phyloP scores from a whole-genome alignment of 495 filamentous ascomycete species.

The Xylaria telfairii region DNA sequence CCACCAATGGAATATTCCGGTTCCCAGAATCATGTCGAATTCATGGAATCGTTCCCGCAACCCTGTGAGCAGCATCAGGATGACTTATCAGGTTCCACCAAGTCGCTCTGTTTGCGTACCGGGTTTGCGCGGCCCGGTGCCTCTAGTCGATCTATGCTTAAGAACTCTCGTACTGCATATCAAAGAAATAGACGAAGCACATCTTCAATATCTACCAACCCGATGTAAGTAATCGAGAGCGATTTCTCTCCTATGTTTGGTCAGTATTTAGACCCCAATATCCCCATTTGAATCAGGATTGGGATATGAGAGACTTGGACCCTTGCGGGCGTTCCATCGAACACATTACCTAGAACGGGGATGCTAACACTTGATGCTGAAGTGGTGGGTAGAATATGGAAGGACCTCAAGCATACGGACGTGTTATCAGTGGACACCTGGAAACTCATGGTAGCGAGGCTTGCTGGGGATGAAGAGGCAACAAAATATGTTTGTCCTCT shows the following conservation, averaged over 20 bases:
- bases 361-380: neutral
- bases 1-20: neutral
- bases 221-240: neutral
- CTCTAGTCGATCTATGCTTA: conserved; percentile 13
- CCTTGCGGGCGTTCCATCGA: neutral
- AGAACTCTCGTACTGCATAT: neutral
- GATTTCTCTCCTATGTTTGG: neutral
- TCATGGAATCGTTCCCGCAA: neutral
- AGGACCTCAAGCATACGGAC: neutral
- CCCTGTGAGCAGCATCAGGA: neutral
- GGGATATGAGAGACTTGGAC: neutral
- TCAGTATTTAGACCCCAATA: neutral
- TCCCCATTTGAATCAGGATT: neutral
- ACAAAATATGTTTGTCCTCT: neutral
- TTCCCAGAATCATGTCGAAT: neutral
- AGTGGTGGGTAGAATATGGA: conserved; percentile 16
- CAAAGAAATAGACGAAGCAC: neutral
- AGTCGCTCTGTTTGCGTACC: neutral
- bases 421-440: conserved; percentile 31
- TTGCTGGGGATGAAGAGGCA: conserved; percentile 1
- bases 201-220: neutral
- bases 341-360: neutral
- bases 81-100: neutral
- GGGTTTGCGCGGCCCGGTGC: neutral
- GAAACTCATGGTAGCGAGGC: conserved; percentile 28